Base-by-base conservation (phyloP, 352 stramenopile species). In the Phytophthora sp. region DNA sequence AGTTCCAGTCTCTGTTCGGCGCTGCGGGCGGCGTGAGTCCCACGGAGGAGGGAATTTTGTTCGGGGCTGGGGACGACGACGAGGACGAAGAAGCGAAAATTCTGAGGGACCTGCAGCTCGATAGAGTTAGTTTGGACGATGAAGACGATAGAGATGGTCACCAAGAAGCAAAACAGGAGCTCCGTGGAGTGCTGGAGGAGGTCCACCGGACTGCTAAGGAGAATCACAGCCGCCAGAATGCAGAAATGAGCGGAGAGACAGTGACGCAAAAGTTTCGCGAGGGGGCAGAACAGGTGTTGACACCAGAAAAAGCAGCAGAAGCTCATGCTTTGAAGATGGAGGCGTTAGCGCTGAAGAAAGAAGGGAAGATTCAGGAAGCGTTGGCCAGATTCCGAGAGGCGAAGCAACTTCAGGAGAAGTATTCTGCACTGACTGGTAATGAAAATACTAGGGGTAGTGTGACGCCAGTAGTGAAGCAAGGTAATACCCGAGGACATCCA, bases 11-110 rank as follows among this genome's bases (percentile, higher is more conserved):
- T 64, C 72, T 94, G 15, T 70, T 93, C 30, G 73, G 69, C 12
- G 67, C 46, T 20, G 39, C 28, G 4, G 51, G 24, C 12, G 45
- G 55, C 24, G 51, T 76, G 26, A 89, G 79, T 72, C 77, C 74
- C 15, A 76, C 57, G 27, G 62, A 78, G n/a, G 78, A 92, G 62
- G 53, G 67, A 45, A 50, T 84, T 56, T 56, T 88, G 8, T 59
- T 86, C 13, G 72, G 66, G 10, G 64, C 28, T 37, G 65, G 27
- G 11, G 52, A 46, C 27, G 60, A 63, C 38, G 53, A 67, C 2
- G 62, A 71, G 28, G 77, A 91, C 35, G 83, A 92, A 37, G 81
- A 92, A 52, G 69, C 77, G n/a, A 66, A 63, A 18, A 89, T 92
- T 28, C 46, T 92, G 27, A 67, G 76, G 13, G 66, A 74, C 26